Evolutionary conservation across 805 yeast species (phyloP), one percentile per base, ranked within the genome.

Genomic region (Sungouiozyma intestinalis): DNA sequence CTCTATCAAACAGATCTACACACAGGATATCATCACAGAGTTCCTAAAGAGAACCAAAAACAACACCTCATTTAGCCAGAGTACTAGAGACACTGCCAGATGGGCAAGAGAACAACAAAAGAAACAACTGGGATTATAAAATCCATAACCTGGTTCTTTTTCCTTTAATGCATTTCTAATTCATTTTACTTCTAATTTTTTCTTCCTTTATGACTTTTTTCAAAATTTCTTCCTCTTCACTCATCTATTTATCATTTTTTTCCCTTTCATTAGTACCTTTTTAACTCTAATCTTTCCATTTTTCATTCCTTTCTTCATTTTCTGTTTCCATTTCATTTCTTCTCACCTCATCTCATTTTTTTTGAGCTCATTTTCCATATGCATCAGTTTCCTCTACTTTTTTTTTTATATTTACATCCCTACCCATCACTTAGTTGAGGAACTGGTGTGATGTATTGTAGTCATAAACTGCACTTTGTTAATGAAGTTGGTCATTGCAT

Each of bases 81-180:
- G 72, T 42, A 86, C 97, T 11, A 78, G 76, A 59, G 92, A 83
- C 55, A 85, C 95, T n/a, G 97, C 97, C 7, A 77, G 88, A 65
- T 92, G 97, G 97, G 97, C 98, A 14, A 76, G 92, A 52, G 95
- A 84, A 55, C 95, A 67, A 48, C 64, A 60, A 42, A 59, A 58
- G 37, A 48, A 46, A 36, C 65, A 61, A 48, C 39, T 57, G 32
- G 47, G 57, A 1, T 41, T 57, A 43, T 53, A 48, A 24, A 24
- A 24, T 7, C 6, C 29, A 24, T 6, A 24, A 50, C 44, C 16
- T 16, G 15, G 18, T 3, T 39, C 9, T 38, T 16, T 24, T 3
- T 36, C 19, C 16, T 35, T 35, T 7, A 36, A 20, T 15, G 16
- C 14, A 31, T 31, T 24, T 8, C 20, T 16, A 16, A 31, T 16